Conservation (phyloP, 768 basidiomycete species). For the Tubosaeta sp. region DNA sequence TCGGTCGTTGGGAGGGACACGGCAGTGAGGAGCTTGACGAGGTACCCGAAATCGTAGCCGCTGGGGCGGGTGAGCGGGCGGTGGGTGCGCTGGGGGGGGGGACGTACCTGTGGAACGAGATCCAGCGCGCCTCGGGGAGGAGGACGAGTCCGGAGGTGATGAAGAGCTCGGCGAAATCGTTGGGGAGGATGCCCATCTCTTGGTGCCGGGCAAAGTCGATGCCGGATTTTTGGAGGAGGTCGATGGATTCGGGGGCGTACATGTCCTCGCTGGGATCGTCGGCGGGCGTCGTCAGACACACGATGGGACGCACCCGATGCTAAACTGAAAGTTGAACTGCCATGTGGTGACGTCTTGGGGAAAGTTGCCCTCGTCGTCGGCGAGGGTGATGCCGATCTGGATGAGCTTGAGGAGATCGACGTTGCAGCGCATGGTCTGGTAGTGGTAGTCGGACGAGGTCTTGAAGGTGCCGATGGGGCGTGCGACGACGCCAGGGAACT, state of each 20-base stretch:
- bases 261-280: constrained; percentile 81
- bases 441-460: constrained; percentile 97
- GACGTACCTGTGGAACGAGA: constrained; percentile 93
- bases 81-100: too few species aligned
- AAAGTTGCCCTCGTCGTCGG: constrained; percentile 90
- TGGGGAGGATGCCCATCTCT: constrained; percentile 86
- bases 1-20: constrained; percentile 85
- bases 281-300: neutral
- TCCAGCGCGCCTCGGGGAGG: constrained; percentile 87
- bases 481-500: constrained; percentile 98
- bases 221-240: constrained; percentile 90
- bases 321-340: constrained; percentile 99
- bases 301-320: constrained; percentile 58
- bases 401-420: constrained; percentile 98
- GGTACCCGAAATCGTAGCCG: constrained; percentile 99
- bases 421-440: constrained; percentile 99
- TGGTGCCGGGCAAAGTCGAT: constrained; percentile 94
- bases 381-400: constrained; percentile 92
- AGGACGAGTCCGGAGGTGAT: constrained; percentile 95
- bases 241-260: constrained; percentile 97
- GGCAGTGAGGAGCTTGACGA: constrained; percentile 88
- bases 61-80: constrained; percentile 36
- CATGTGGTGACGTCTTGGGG: constrained; percentile 91
- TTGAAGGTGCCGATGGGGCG: constrained; percentile 95
- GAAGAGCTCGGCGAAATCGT: constrained; percentile 94